phyloP scores from a whole-genome alignment of 2,329 filamentous ascomycete genomes.

The Alternaria longipes region DNA sequence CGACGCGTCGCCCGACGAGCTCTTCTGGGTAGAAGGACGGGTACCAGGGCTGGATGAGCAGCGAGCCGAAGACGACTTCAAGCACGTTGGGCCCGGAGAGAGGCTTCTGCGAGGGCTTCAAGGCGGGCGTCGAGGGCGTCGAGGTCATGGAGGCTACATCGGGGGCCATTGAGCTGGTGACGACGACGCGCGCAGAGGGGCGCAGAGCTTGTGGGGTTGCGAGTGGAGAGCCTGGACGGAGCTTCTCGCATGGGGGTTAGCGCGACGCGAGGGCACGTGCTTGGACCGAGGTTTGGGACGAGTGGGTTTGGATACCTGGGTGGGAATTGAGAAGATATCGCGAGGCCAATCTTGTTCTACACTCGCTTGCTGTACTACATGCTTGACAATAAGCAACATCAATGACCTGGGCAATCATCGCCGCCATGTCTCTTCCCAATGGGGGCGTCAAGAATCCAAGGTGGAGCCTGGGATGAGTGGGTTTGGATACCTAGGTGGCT shows the following conservation, averaged over 20 bases:
- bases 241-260: neutral
- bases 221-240: neutral
- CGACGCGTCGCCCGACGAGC: slow-evolving; percentile 55
- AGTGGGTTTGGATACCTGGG: too few species aligned
- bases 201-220: slow-evolving; percentile 11
- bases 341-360: too few species aligned
- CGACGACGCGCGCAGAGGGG: slow-evolving; percentile 11
- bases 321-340: too few species aligned
- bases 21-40: slow-evolving; percentile 87
- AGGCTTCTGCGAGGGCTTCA: slow-evolving; percentile 28
- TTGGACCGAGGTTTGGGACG: neutral
- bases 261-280: slow-evolving; percentile 1
- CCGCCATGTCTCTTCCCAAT: too few species aligned
- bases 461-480: neutral
- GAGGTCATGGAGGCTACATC: slow-evolving; percentile 32
- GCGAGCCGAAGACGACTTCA: slow-evolving; percentile 83
- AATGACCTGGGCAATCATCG: too few species aligned
- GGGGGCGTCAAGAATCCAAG: too few species aligned
- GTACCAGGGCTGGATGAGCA: slow-evolving; percentile 90
- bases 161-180: slow-evolving; percentile 32
- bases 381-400: too few species aligned
- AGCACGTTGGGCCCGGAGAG: slow-evolving; percentile 77
- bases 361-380: too few species aligned
- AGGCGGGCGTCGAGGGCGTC: slow-evolving; percentile 19
- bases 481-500: too few species aligned